phyloP scores from a whole-genome alignment of 1,139 yeast species.

The Lodderomyces oxycetoniae region DNA sequence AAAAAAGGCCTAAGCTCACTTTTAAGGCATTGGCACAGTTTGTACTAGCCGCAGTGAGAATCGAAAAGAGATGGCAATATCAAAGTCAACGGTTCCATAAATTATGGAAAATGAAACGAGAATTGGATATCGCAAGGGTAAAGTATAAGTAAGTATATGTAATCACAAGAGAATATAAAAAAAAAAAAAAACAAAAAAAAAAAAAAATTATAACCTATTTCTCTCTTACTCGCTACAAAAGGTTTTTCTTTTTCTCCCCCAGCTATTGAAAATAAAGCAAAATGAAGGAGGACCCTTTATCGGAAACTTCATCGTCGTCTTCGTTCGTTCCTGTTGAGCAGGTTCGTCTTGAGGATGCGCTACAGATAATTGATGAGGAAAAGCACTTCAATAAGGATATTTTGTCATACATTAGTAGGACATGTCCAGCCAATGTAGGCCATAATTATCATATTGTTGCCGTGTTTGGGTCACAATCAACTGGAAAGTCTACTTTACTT shows the following conservation, averaged over 20 bases:
- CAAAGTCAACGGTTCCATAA: conserved; percentile 2
- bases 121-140: conserved; percentile 6
- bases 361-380: conserved; percentile 77
- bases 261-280: not conserved
- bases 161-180: not conserved
- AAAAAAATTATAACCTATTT: not conserved
- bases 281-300: conserved; percentile 5
- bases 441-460: conserved; percentile 84
- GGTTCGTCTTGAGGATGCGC: conserved; percentile 31
- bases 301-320: conserved; percentile 22
- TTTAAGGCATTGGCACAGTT: conserved; percentile 42
- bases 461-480: conserved; percentile 94
- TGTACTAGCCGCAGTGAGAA: conserved; percentile 54
- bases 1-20: conserved; percentile 18
- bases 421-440: conserved; percentile 42
- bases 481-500: conserved; percentile 90
- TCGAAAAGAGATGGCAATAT: conserved; percentile 36
- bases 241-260: conserved; percentile 1
- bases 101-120: conserved; percentile 3
- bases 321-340: conserved; percentile 42
- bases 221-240: not conserved
- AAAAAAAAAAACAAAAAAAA: not conserved
- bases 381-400: conserved; percentile 53
- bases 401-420: conserved; percentile 36
- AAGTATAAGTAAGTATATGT: conserved; percentile 2